Percentiles rank a stretch among this genome's conserved stretches.
Conservation (phyloP, 805 yeast genomes). For the Candida lessepsii region DNA sequence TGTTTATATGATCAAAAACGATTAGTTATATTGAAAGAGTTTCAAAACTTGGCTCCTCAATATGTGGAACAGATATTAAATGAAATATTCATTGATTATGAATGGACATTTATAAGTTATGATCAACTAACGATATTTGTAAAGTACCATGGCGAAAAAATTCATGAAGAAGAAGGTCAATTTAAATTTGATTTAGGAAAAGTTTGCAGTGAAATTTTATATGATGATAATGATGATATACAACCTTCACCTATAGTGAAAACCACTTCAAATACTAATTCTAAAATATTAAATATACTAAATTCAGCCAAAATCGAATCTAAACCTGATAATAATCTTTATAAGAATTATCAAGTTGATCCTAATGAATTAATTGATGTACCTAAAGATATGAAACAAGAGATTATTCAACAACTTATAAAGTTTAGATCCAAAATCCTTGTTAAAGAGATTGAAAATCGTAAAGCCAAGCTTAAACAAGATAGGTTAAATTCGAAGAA, state of each 20-base stretch:
- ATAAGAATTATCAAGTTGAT: constrained; percentile 49
- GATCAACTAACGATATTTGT: constrained; percentile 9
- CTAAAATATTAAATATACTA: background rate
- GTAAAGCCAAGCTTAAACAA: constrained; percentile 45
- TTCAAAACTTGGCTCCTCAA: constrained; percentile 29
- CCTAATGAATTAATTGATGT: constrained; percentile 56
- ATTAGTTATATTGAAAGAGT: constrained; percentile 31
- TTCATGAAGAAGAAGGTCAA: too few species aligned
- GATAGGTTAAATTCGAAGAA: constrained; percentile 51
- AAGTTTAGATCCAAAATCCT: constrained; percentile 56
- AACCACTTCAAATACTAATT: background rate
- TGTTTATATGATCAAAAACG: constrained; percentile 25
- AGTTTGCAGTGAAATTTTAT: constrained; percentile 2
- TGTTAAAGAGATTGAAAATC: constrained; percentile 49
- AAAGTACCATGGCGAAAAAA: constrained; percentile 1
- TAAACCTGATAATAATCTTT: constrained; percentile 2
- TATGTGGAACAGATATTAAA: constrained; percentile 34
- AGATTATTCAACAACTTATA: constrained; percentile 52
- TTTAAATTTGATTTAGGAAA: background rate
- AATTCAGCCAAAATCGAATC: constrained; percentile 1
- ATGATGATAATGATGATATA: constrained; percentile 21
- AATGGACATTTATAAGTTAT: constrained; percentile 7
- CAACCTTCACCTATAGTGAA: constrained; percentile 19
- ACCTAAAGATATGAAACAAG: constrained; percentile 52
- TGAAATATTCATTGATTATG: constrained; percentile 15